Base-by-base conservation (phyloP, 1,284 basidiomycete species). In the Rhodotorula sp. region DNA sequence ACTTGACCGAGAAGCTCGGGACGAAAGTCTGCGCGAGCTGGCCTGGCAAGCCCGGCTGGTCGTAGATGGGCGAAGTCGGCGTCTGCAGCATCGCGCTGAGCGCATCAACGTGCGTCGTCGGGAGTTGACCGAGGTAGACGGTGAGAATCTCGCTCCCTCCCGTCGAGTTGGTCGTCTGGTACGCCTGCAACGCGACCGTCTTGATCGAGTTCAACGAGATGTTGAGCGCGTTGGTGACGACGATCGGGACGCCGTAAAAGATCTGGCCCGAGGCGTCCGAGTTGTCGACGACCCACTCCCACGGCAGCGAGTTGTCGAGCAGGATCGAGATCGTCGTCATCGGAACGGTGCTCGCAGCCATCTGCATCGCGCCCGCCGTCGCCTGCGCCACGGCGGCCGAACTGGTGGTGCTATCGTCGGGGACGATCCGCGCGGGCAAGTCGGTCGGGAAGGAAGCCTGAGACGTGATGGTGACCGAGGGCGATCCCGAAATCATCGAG, bases 191-290 rank as follows among this genome's bases (percentile, higher is more conserved):
- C 29, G 76, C 71, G 57, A 71, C 56, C 22, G 74, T 77, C 45
- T 65, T 24, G 37, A 77, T 62, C 56, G 71, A 33, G 48, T 53
- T 37, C 33, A 58, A 22, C 45, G 55, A 55, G 58, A 76, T 64
- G 63, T 66, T 60, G 54, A 77, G 72, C 7, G 75, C 74, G 2
- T 62, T 37, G 8, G 75, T 62, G 55, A 77, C 54, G 60, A 77
- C 67, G 45, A 65, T 37, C 15, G 76, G 76, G 45, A 76, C 67
- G 71, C 75, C 77, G 59, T 69, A 71, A 56, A 77, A 70, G 42
- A 77, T 70, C 46, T 77, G 76, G 2, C 75, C 71, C 20, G 72
- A 73, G 1, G 76, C 76, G 64, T 77, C 76, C n/a, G 69, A 72
- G 69, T 75, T 76, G 29, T 67, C 62, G 29, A 76, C 72, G 54